phyloP scores from a whole-genome alignment of 805 yeast genomes.

The Phaffomyces opuntiae region DNA sequence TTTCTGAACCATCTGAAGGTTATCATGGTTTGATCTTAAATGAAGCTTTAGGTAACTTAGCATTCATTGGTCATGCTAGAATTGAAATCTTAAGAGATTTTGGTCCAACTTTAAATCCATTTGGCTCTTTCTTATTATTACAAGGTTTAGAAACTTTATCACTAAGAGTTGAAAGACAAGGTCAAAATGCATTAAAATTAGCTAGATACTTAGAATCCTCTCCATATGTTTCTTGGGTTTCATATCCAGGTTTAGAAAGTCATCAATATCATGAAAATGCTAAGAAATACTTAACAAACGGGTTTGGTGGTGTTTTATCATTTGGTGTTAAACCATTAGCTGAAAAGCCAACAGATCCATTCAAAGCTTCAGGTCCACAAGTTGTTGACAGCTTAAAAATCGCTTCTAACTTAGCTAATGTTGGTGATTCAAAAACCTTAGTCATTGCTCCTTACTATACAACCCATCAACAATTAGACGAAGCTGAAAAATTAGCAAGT shows the following conservation, averaged over 20 bases:
- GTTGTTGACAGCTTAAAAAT: constrained; percentile 80
- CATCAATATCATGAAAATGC: constrained; percentile 75
- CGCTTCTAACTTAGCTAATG: constrained; percentile 91
- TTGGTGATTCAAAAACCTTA: constrained; percentile 92
- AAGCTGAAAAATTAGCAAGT: constrained; percentile 70
- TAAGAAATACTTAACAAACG: constrained; percentile 71
- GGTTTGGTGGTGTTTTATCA: constrained; percentile 83
- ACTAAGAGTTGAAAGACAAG: constrained; percentile 90
- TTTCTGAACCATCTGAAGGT: constrained; percentile 85
- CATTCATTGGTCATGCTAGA: constrained; percentile 75
- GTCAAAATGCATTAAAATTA: constrained; percentile 69
- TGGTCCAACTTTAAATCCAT: constrained; percentile 86
- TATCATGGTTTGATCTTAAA: constrained; percentile 83
- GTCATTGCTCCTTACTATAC: constrained; percentile 96
- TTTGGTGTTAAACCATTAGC: constrained; percentile 75
- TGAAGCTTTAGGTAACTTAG: constrained; percentile 75
- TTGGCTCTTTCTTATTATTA: constrained; percentile 75
- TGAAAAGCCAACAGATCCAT: constrained; percentile 48
- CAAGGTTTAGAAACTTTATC: constrained; percentile 95
- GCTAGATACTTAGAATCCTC: constrained; percentile 71
- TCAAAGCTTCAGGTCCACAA: constrained; percentile 70
- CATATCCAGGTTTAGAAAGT: constrained; percentile 82
- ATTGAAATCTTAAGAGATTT: constrained; percentile 84
- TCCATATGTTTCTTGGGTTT: constrained; percentile 79
- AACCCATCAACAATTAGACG: constrained; percentile 86